Evolutionary conservation across 345 rosid genomes (phyloP), one percentile per base, ranked within the genome.

Genomic region (Eucalyptus pumila): DNA sequence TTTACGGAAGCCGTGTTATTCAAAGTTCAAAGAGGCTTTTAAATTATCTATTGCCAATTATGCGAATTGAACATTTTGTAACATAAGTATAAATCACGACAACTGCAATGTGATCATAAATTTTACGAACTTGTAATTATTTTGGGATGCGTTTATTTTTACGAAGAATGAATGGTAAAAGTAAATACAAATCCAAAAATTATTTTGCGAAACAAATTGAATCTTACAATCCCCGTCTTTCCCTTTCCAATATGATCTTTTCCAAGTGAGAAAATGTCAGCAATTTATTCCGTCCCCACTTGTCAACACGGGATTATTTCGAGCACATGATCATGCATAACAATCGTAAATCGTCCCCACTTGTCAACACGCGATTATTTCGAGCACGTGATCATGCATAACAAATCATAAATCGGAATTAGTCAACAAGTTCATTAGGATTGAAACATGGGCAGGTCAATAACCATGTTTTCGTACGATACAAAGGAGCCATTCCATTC

Each of bases 181-280:
- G 21, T 52, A 52, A 52, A 19, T 52, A 24, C 10, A 52, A 19
- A 52, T 52, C 4, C 1, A 52, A 19, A 52, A 49, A 1, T 14
- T 49, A 49, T 49, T 49, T 49, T 54, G 60, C 2, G 2, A 19
- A 54, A 21, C 26, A 49, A 49, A 52, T 52, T 4, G 11, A 52
- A 19, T 19, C 56, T 52, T 52, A 4, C 21, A 19, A 52, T 52
- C 7, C 4, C 0, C 4, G 14, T 58, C 24, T 26, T 58, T 26
- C 26, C n/a, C 14, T 58, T 11, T 58, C 2, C 1, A 5, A 3
- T 26, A 0, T 1, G 7, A 26, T 11, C 3, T 3, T 58, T 58
- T 11, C 14, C n/a, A 1, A 58, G 65, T 11, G 65, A 58, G 67
- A 58, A 26, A 52, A 52, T 52, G 58, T 21, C 58, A 52, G 30